Evolutionary conservation across 768 basidiomycete species (phyloP).

Genomic region (Scleroderma bovista): DNA sequence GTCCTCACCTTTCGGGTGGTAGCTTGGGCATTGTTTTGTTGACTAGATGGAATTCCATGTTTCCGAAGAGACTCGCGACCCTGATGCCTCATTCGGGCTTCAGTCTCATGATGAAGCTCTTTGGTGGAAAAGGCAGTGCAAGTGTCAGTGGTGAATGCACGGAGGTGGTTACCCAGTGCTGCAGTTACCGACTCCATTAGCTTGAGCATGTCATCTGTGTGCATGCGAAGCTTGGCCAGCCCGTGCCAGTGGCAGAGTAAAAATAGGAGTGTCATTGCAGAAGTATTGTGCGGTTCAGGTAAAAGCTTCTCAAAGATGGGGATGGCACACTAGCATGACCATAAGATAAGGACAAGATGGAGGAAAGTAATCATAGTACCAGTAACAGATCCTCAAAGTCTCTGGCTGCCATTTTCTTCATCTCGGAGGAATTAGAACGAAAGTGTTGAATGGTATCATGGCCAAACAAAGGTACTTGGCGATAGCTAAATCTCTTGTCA

Average conservation of each 20-base stretch:
- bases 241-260: conserved; percentile 16
- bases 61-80: neutral
- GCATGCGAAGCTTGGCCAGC: conserved; percentile 19
- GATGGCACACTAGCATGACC: conserved; percentile 20
- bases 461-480: conserved; percentile 29
- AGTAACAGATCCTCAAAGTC: conserved; percentile 34
- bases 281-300: conserved; percentile 9
- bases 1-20: neutral
- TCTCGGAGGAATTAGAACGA: conserved; percentile 12
- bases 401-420: conserved; percentile 27
- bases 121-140: conserved; percentile 22
- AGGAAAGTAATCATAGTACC: conserved; percentile 8
- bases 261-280: conserved; percentile 14
- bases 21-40: neutral
- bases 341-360: neutral
- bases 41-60: neutral
- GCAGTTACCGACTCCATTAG: neutral
- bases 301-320: conserved; percentile 29
- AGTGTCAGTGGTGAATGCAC: conserved; percentile 15
- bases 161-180: conserved; percentile 16
- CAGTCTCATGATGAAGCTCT: conserved; percentile 26
- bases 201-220: conserved; percentile 12
- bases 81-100: conserved; percentile 13
- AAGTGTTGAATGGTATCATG: too few relatives aligned
- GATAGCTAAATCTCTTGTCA: conserved; percentile 17